Conservation (phyloP, 257 asterid genomes). For the Petunia axillaris region DNA sequence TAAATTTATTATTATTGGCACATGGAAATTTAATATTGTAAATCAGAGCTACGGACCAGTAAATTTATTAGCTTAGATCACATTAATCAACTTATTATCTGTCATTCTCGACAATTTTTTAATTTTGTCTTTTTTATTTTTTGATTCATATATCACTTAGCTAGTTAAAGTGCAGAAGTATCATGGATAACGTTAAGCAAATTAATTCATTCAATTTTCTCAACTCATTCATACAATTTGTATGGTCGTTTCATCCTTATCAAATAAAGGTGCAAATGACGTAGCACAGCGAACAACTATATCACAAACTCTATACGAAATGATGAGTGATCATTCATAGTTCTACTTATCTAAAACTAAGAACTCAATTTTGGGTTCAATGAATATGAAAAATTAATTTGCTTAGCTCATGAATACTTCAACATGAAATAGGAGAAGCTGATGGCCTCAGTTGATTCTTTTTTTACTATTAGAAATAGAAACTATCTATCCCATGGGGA, state of each 20-base stretch:
- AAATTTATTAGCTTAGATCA: not conserved
- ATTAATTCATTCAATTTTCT: not conserved
- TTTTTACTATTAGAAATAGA: no score
- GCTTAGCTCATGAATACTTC: no score
- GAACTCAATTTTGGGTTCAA: no score
- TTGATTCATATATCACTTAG: not conserved
- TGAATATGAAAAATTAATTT: no score
- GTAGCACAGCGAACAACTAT: no score
- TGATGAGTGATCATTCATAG: not conserved
- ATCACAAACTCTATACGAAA: no score
- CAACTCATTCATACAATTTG: not conserved
- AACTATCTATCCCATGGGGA: no score
- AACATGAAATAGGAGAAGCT: no score
- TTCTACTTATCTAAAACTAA: no score
- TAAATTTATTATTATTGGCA: not conserved
- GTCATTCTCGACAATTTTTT: not conserved
- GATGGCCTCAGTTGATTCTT: no score
- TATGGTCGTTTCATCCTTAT: not conserved
- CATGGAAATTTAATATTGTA: not conserved
- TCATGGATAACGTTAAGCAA: not conserved
- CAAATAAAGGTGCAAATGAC: no score
- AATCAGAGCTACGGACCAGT: not conserved
- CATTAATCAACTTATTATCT: conserved; percentile 2
- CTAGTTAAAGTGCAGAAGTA: not conserved
- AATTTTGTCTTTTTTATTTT: not conserved